Evolutionary conservation across 73 alveolate species (phyloP), one percentile per base, ranked within the genome.

Genomic region (Tetrahymena thermophila): DNA sequence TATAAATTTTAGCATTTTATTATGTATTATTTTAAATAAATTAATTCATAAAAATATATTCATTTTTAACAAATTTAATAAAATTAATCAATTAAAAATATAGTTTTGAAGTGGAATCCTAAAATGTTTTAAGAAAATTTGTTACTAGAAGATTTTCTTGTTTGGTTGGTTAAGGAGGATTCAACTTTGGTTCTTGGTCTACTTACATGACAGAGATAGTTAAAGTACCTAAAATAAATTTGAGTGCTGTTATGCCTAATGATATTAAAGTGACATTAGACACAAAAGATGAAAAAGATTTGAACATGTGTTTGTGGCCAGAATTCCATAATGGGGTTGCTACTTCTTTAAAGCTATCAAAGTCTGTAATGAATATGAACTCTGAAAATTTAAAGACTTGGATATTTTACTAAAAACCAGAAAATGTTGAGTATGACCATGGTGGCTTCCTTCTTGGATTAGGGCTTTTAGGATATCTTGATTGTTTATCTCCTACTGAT

Each of bases 251-350:
- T 94, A 95, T 98, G 35, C 98, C 98, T 56, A 93, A 94, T 96
- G 95, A 85, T 44, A 94, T 96, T 85, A 97, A 96, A 95, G 96
- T 97, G 83, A 96, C 98, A 94, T 94, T 89, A 97, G 98, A 96
- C 95, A 96, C 97, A 96, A 98, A 96, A 97, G 97, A 97, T 85
- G 97, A 97, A 95, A 97, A 96, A 15, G 97, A 96, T 94, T 96
- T 96, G 96, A 98, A 98, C 16, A 85, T 98, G 95, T 96, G 98
- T 15, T 96, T 97, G 93, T 99, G 99, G 99, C 99, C 99, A 11
- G 99, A 99, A 97, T 99, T 99, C 97, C 98, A 99, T 96, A 98
- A 98, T 93, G 99, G 99, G 10, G 99, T 99, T 3, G 99, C 99
- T 0, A 97, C 99, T 94, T 99, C 99, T 8, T 97, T 99, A 38